Evolutionary conservation across 331 rosid genomes (phyloP).

Genomic region (Pyracantha coccinea): DNA sequence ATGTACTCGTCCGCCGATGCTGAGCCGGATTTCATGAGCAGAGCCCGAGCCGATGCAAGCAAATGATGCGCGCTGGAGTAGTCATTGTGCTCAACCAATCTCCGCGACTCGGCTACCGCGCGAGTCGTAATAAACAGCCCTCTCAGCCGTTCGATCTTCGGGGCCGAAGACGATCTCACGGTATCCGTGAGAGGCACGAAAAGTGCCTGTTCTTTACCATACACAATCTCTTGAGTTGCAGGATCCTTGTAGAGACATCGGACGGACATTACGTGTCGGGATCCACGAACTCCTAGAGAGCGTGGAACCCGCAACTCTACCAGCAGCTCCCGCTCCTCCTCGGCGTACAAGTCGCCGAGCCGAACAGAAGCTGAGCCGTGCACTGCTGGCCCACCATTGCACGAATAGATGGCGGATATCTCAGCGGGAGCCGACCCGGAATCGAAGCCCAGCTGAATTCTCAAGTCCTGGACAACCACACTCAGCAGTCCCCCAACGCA

Average conservation of each 20-base stretch:
- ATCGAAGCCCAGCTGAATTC: conserved; percentile 58
- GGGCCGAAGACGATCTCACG: conserved; percentile 20
- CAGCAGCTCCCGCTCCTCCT: conserved; percentile 76
- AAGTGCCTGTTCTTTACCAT: conserved; percentile 60
- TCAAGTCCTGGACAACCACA: conserved; percentile 73
- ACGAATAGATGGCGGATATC: conserved; percentile 59
- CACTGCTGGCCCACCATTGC: conserved; percentile 55
- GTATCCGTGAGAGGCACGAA: conserved; percentile 33
- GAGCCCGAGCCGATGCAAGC: conserved; percentile 67
- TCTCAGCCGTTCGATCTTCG: conserved; percentile 45
- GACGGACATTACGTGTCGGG: conserved; percentile 70
- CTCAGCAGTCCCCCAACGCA: conserved; percentile 77
- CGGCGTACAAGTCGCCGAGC: conserved; percentile 84
- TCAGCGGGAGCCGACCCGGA: conserved; percentile 38
- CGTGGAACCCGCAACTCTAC: conserved; percentile 61
- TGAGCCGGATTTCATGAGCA: conserved; percentile 46
- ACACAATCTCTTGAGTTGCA: conserved; percentile 60
- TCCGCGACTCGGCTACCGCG: conserved; percentile 76
- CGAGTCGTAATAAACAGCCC: conserved; percentile 56
- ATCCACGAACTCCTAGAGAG: conserved; percentile 14
- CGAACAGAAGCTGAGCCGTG: conserved; percentile 61
- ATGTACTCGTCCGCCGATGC: conserved; percentile 37
- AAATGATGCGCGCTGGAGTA: conserved; percentile 64
- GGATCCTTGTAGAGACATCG: conserved; percentile 83
- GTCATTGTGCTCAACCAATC: conserved; percentile 52